phyloP scores from a whole-genome alignment of 108 stramenopile species.

The Pelagomonas calceolata region DNA sequence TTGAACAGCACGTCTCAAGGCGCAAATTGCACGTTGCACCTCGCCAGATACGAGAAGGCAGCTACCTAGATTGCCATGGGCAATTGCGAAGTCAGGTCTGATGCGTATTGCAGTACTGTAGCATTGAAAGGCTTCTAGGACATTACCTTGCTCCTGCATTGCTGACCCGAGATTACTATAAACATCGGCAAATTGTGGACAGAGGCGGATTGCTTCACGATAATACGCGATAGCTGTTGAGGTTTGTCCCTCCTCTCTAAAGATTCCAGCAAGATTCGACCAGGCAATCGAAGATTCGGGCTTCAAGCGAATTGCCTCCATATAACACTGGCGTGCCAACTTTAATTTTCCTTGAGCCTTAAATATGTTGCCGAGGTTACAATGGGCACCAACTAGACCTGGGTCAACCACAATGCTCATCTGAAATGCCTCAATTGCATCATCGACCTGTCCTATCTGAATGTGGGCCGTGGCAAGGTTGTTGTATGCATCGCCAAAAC shows the following conservation, averaged over 20 bases:
- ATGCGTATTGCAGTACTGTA: conserved; percentile 41
- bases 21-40: conserved; percentile 22
- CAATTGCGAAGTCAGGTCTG: conserved; percentile 53
- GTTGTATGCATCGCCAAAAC: conserved; percentile 54
- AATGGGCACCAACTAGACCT: conserved; percentile 41
- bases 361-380: conserved; percentile 48
- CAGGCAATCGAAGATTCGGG: conserved; percentile 51
- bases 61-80: conserved; percentile 47
- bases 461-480: conserved; percentile 49
- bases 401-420: conserved; percentile 46
- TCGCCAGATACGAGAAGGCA: conserved; percentile 49
- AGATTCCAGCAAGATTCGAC: conserved; percentile 47
- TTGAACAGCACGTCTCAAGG: conserved; percentile 40
- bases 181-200: conserved; percentile 49
- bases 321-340: conserved; percentile 40
- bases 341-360: conserved; percentile 43
- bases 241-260: conserved; percentile 46
- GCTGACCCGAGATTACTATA: conserved; percentile 48
- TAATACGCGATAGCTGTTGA: conserved; percentile 50
- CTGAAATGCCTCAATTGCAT: conserved; percentile 50
- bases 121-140: conserved; percentile 39
- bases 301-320: conserved; percentile 42
- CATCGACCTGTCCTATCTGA: conserved; percentile 38
- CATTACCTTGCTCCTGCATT: conserved; percentile 35
- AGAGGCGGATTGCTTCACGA: conserved; percentile 41